Conservation (phyloP, 1,284 basidiomycete genomes). For the Takashimella tepidaria region DNA sequence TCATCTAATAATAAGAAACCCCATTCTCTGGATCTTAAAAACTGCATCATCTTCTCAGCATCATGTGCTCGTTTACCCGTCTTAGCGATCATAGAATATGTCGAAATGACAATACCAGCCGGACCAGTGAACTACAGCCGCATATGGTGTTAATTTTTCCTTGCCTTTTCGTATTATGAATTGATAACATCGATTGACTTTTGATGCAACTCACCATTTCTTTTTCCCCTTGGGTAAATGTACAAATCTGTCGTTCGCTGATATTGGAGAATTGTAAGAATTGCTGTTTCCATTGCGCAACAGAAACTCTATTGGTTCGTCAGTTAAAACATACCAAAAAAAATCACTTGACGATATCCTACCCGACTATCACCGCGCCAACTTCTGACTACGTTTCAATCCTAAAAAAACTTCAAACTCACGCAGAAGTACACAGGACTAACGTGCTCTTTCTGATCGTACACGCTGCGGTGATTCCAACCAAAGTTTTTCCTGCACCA, state of each 20-base stretch:
- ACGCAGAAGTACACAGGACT: constrained; percentile 96
- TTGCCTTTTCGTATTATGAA: background rate
- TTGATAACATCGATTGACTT: no score
- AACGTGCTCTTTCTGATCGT: constrained; percentile 99
- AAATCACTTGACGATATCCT: no score
- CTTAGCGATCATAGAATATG: constrained; percentile 98
- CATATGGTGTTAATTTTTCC: no score
- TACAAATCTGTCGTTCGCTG: constrained; percentile 86
- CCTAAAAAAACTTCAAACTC: no score
- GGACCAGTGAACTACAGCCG: constrained; percentile 63
- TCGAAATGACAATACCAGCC: constrained; percentile 92
- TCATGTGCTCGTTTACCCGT: constrained; percentile 92
- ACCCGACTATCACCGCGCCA: no score
- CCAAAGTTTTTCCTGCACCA: constrained; percentile 96
- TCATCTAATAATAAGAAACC: constrained; percentile 92
- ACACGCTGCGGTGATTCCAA: constrained; percentile 97
- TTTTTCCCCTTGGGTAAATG: constrained; percentile 94
- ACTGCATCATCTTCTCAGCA: constrained; percentile 99
- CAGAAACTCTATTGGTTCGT: constrained; percentile 65
- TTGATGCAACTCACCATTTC: constrained; percentile 74
- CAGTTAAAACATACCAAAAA: constrained; percentile 17
- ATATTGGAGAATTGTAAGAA: constrained; percentile 98
- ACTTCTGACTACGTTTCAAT: no score
- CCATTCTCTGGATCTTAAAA: constrained; percentile 90
- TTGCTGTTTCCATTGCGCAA: constrained; percentile 96